Evolutionary conservation across 306 rosid species (phyloP).

Genomic region (Prunus davidiana): DNA sequence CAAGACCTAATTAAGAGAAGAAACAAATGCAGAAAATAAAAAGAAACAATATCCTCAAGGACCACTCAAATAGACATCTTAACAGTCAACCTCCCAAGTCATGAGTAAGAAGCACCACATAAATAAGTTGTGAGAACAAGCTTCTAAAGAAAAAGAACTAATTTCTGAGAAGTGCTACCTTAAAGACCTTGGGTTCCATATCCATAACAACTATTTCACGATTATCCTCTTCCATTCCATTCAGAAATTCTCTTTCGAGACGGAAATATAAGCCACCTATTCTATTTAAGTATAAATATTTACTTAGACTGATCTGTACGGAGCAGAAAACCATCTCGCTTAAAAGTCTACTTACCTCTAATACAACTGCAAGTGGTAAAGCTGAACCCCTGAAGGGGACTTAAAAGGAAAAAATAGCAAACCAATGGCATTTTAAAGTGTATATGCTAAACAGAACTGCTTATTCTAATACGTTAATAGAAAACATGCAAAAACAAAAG

Average conservation of each 20-base stretch:
- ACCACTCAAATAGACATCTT: too few species aligned
- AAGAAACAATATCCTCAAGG: too few species aligned
- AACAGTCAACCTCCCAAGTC: too few species aligned
- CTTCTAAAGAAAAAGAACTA: neutral
- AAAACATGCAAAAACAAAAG: neutral
- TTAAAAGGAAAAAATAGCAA: neutral
- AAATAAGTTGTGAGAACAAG: too few species aligned
- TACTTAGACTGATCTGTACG: neutral
- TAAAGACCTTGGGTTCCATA: conserved; percentile 89
- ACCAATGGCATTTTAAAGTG: neutral
- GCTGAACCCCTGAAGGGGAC: neutral
- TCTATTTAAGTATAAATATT: neutral
- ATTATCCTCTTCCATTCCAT: conserved; percentile 53
- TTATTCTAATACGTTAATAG: neutral
- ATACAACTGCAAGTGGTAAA: neutral
- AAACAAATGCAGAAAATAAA: too few species aligned
- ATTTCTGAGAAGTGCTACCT: conserved; percentile 40
- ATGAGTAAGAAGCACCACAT: too few species aligned
- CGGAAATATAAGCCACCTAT: neutral
- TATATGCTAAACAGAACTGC: neutral
- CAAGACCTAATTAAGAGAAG: too few species aligned
- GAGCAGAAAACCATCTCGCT: neutral
- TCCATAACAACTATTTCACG: conserved; percentile 56
- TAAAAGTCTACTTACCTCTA: neutral
- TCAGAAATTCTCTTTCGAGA: conserved; percentile 56